These are phyloP conservation scores for Capsella rubella DNA, from an alignment of 441 rosid species.

Conservation along the genomic window DNA sequence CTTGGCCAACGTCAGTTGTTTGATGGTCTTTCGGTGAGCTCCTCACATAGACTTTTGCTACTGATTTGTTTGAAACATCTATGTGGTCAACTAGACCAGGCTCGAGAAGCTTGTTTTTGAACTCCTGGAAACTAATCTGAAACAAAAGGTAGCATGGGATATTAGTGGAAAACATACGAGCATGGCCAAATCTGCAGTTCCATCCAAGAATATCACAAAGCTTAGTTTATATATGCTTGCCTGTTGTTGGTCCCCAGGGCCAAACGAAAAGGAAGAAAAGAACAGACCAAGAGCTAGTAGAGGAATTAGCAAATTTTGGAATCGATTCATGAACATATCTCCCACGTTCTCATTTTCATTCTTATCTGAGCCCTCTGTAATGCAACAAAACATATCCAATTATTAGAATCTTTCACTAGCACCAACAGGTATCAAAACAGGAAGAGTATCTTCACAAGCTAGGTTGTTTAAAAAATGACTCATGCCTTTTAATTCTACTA, in stretches of 20 bases:
- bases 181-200: not conserved
- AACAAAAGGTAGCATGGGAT: conserved; percentile 5
- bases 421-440: not conserved
- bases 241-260: conserved; percentile 63
- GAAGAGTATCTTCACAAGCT: not conserved
- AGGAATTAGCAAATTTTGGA: conserved; percentile 59
- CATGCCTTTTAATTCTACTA: not conserved
- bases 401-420: conserved; percentile 6
- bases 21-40: conserved; percentile 54
- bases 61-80: conserved; percentile 69
- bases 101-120: conserved; percentile 75
- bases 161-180: conserved; percentile 20
- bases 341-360: conserved; percentile 59
- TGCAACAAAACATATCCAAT: conserved; percentile 21
- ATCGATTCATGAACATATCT: conserved; percentile 55
- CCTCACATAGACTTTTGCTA: conserved; percentile 73
- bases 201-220: not conserved
- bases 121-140: conserved; percentile 85
- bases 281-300: conserved; percentile 61
- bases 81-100: conserved; percentile 84
- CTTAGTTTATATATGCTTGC: conserved; percentile 44
- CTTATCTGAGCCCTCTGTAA: conserved; percentile 74
- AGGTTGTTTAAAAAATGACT: not conserved
- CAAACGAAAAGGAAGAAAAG: conserved; percentile 57
- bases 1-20: conserved; percentile 48